These are phyloP conservation scores for Didymella sp. DNA, from an alignment of 2,329 filamentous ascomycete species.

Conservation along the genomic window DNA sequence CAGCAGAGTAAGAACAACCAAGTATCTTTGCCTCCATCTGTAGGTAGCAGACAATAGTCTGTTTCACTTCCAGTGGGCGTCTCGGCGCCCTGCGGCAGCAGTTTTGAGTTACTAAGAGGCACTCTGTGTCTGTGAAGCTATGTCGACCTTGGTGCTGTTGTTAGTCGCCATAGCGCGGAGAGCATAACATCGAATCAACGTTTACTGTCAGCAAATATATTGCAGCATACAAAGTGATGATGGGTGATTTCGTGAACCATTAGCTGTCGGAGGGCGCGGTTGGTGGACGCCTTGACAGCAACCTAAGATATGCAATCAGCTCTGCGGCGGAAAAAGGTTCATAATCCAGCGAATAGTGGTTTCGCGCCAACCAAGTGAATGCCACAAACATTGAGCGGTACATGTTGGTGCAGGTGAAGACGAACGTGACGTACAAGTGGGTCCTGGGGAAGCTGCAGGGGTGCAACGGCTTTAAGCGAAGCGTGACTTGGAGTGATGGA, in stretches of 20 bases:
- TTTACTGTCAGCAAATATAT: background rate
- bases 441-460: conserved; percentile 18
- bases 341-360: background rate
- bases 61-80: conserved; percentile 29
- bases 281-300: conserved; percentile 2
- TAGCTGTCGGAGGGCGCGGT: conserved; percentile 15
- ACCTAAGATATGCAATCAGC: background rate
- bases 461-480: conserved; percentile 15
- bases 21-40: conserved; percentile 40
- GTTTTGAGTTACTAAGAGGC: conserved; percentile 20
- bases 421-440: background rate
- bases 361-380: background rate
- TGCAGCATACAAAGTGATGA: conserved; percentile 1
- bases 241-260: background rate
- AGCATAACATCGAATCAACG: no score
- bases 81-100: conserved; percentile 17
- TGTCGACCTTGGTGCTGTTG: conserved; percentile 23
- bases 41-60: conserved; percentile 37
- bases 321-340: background rate
- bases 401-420: no score
- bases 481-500: conserved; percentile 19
- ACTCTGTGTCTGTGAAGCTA: conserved; percentile 23
- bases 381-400: no score
- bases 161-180: conserved; percentile 29
- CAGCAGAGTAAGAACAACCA: conserved; percentile 47